Evolutionary conservation across 129 eudicot species (phyloP).

Genomic region (Logfia minima): DNA sequence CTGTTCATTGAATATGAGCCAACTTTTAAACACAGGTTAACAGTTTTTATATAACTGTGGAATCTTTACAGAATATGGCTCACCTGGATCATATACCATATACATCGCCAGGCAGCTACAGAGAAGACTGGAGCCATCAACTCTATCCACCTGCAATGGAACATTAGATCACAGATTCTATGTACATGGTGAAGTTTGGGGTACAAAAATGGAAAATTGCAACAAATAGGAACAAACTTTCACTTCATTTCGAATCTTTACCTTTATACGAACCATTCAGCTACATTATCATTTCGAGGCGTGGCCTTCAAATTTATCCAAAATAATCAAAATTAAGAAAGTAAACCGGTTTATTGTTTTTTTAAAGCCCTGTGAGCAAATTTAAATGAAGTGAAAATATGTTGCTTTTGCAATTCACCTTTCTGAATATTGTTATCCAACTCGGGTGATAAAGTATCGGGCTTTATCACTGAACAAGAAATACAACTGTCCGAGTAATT

Average conservation of each 20-base stretch:
- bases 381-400: neutral
- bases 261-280: neutral
- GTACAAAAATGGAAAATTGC: neutral
- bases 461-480: constrained; percentile 10
- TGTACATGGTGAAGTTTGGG: neutral
- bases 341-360: neutral
- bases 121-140: constrained; percentile 99
- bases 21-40: neutral
- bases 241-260: neutral
- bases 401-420: neutral
- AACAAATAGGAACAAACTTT: constrained; percentile 4
- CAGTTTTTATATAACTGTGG: neutral
- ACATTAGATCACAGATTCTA: neutral
- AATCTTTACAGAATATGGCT: constrained; percentile 10
- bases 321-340: too few relatives aligned
- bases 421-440: neutral
- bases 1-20: neutral
- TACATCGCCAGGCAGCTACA: constrained; percentile 83
- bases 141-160: constrained; percentile 78
- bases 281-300: neutral
- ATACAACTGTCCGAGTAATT: constrained; percentile 6
- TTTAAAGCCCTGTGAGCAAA: neutral
- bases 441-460: neutral
- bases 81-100: constrained; percentile 97
- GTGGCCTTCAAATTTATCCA: neutral